phyloP scores from a whole-genome alignment of 768 basidiomycete species.

The Suillus discolor region DNA sequence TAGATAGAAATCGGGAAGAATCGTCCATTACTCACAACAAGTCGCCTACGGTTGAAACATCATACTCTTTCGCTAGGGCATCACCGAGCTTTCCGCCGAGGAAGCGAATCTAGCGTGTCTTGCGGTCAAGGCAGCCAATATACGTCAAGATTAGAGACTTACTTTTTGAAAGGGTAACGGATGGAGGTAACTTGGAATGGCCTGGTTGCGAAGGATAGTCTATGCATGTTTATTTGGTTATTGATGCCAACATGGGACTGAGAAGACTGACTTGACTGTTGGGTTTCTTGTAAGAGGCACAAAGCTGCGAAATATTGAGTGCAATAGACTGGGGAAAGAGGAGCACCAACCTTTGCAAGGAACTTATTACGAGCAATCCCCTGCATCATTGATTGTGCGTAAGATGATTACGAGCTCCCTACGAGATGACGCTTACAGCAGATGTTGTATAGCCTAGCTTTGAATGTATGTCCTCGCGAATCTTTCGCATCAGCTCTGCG shows the following conservation, averaged over 20 bases:
- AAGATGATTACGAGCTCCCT: neutral
- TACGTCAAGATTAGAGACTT: slow-evolving; percentile 11
- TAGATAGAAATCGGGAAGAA: neutral
- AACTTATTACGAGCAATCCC: slow-evolving; percentile 94
- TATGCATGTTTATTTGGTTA: slow-evolving; percentile 32
- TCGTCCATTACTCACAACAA: slow-evolving; percentile 62
- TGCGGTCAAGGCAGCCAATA: neutral
- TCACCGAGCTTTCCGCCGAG: slow-evolving; percentile 94
- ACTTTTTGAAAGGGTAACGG: slow-evolving; percentile 92
- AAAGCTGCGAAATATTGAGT: slow-evolving; percentile 51
- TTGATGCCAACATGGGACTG: neutral
- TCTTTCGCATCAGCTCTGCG: slow-evolving; percentile 81
- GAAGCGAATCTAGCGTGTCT: slow-evolving; percentile 73
- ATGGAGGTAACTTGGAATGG: slow-evolving; percentile 81
- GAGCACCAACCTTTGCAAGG: slow-evolving; percentile 74
- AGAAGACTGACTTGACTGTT: slow-evolving; percentile 66
- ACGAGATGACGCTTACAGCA: slow-evolving; percentile 56
- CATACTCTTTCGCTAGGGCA: slow-evolving; percentile 85
- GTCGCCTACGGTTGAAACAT: slow-evolving; percentile 88
- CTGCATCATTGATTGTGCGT: slow-evolving; percentile 37
- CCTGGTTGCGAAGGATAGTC: slow-evolving; percentile 82
- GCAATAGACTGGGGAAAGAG: neutral
- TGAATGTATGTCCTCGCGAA: slow-evolving; percentile 65
- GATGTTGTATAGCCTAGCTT: slow-evolving; percentile 92
- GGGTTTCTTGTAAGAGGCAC: slow-evolving; percentile 91